Base-by-base conservation (phyloP, 306 rosid genomes). In the Vigna radiata region DNA sequence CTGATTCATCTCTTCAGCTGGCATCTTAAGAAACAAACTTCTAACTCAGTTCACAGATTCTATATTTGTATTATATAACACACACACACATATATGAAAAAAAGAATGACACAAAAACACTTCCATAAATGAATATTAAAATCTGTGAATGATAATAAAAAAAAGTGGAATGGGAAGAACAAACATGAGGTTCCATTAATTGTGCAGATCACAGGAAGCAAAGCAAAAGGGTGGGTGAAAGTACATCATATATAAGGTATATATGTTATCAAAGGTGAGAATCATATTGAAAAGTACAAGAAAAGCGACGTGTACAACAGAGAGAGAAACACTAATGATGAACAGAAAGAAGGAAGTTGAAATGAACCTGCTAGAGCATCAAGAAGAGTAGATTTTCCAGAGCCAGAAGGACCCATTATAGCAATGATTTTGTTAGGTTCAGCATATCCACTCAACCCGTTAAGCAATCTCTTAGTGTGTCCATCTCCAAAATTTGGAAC, bases 391-490 rank as follows among this genome's bases (percentile, higher is more conserved):
- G 98, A 86, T 90, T 94, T 94, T 11, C 98, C 97, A 78, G 97
- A 91, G 48, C 98, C 98, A 72, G 97, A 94, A 21, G 98, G 98
- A 73, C 98, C 98, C 97, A 94, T 91, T 21, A 94, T 88, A 19
- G 95, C 98, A 96, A 91, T 88, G 87, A 91, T 89, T 36, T 86
- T 84, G 62, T 90, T 91, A 5, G 96, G 98, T 66, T 94, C 92
- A 77, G 95, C 98, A 90, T 58, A 88, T 4, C 97, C 97, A 83
- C 14, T 83, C 64, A 94, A 86, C 18, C 94, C 91, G 66, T 87
- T 85, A 56, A 94, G 93, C 88, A 94, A 67, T 48, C 94, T 91
- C 64, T 9, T 90, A 4, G 87, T 84, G 79, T 87, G 89, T 67
- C 88, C 96, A 76, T 78, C 73, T 8, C 96, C 88, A 46, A 84